A percentile compares a stretch with the other conserved stretches of the same genome.
These are phyloP conservation scores for Niveomyces coronatus DNA, from an alignment of 2,329 filamentous ascomycete species.

Conservation along the genomic window DNA sequence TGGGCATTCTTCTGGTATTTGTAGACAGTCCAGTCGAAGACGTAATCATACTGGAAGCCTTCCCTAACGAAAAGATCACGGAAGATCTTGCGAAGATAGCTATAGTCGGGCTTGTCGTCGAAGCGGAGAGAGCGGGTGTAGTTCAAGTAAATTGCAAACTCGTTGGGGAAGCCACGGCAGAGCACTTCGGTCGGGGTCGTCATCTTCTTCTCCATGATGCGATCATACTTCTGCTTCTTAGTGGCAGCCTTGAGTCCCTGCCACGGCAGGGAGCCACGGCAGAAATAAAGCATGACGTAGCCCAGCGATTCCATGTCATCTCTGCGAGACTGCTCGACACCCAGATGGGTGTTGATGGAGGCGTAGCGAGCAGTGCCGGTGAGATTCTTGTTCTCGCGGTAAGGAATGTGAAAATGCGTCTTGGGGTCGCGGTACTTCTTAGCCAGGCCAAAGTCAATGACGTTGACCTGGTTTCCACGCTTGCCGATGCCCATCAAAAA, in stretches of 20 bases:
- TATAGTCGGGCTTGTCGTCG: slow-evolving; percentile 99
- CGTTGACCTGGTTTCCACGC: slow-evolving; percentile 98
- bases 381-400: slow-evolving; percentile 99
- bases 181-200: slow-evolving; percentile 97
- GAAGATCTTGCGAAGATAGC: slow-evolving; percentile 99
- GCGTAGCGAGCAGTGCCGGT: slow-evolving; percentile 98
- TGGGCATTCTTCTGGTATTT: slow-evolving; percentile 99
- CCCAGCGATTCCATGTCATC: slow-evolving; percentile 99
- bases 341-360: slow-evolving; percentile 96
- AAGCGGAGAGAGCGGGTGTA: slow-evolving; percentile 98
- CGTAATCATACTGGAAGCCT: slow-evolving; percentile 99
- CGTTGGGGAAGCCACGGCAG: slow-evolving; percentile 97
- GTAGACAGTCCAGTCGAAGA: slow-evolving; percentile 99
- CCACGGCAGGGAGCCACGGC: slow-evolving; percentile 96
- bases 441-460: slow-evolving; percentile 96
- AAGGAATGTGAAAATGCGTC: slow-evolving; percentile 99
- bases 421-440: slow-evolving; percentile 99
- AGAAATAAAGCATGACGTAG: slow-evolving; percentile 99
- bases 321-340: slow-evolving; percentile 96
- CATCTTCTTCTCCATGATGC: slow-evolving; percentile 99
- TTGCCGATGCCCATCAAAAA: slow-evolving; percentile 99
- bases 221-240: slow-evolving; percentile 99
- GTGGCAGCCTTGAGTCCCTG: slow-evolving; percentile 97
- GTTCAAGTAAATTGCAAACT: slow-evolving; percentile 99
- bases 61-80: slow-evolving; percentile 97